Conservation (phyloP, 2,329 filamentous ascomycete species). For the Zelopaecilomyces penicillatus region DNA sequence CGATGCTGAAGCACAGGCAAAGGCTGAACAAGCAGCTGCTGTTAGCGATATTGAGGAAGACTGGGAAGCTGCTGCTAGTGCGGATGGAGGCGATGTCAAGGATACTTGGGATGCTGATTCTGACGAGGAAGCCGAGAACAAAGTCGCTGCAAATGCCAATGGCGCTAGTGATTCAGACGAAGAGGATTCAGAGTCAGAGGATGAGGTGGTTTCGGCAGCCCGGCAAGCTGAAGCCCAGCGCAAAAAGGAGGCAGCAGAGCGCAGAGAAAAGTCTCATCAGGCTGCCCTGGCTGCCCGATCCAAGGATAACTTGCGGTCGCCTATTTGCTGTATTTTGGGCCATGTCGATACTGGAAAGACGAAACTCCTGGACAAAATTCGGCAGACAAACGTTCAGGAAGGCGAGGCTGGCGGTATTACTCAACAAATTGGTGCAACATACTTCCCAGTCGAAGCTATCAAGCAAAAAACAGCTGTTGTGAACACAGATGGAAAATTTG, state of each 20-base stretch:
- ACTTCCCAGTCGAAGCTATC: constrained; percentile 93
- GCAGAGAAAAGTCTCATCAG: constrained; percentile 82
- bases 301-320: constrained; percentile 88
- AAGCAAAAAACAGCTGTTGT: constrained; percentile 88
- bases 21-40: constrained; percentile 44
- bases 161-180: constrained; percentile 22
- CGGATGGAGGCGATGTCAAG: constrained; percentile 66
- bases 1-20: constrained; percentile 46
- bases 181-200: constrained; percentile 51
- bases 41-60: constrained; percentile 66
- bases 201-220: constrained; percentile 67
- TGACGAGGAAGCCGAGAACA: constrained; percentile 55
- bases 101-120: constrained; percentile 91
- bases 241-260: constrained; percentile 82
- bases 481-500: constrained; percentile 81
- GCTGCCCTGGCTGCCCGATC: constrained; percentile 86
- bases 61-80: constrained; percentile 79
- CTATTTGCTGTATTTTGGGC: constrained; percentile 98
- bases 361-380: constrained; percentile 97
- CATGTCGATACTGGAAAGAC: constrained; percentile 99
- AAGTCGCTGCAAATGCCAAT: constrained; percentile 17
- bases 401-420: constrained; percentile 99
- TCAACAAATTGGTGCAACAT: constrained; percentile 98
- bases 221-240: constrained; percentile 64
- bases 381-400: constrained; percentile 97